These are phyloP conservation scores for Apophysomyces variabilis DNA, from an alignment of 371 early-diverging fungal species.

Conservation along the genomic window DNA sequence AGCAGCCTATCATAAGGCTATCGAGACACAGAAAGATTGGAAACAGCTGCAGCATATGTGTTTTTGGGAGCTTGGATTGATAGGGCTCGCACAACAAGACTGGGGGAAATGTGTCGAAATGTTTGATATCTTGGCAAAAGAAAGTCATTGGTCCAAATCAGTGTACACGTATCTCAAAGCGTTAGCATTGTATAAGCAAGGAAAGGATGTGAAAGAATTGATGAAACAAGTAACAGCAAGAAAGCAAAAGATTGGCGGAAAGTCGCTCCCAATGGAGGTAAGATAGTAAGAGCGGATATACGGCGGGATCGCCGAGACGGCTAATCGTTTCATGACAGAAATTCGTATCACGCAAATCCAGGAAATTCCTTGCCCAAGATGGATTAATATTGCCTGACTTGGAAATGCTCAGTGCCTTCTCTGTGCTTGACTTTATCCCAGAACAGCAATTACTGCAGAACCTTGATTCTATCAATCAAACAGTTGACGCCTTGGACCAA, in stretches of 20 bases:
- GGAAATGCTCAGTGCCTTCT: constrained; percentile 69
- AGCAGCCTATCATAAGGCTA: constrained; percentile 47
- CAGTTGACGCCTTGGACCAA: constrained; percentile 38
- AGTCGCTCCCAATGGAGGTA: constrained; percentile 76
- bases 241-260: constrained; percentile 76
- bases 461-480: constrained; percentile 49
- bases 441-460: constrained; percentile 39
- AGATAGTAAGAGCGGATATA: constrained; percentile 4
- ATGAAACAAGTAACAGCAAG: constrained; percentile 64
- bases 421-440: constrained; percentile 66
- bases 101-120: constrained; percentile 60
- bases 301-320: background rate
- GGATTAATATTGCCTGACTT: constrained; percentile 68
- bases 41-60: constrained; percentile 76
- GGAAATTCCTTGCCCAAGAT: constrained; percentile 66
- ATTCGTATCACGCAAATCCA: constrained; percentile 74
- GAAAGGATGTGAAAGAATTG: constrained; percentile 30
- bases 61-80: constrained; percentile 73
- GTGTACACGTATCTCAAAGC: constrained; percentile 73
- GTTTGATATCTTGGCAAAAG: constrained; percentile 59
- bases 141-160: constrained; percentile 81
- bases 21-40: constrained; percentile 67
- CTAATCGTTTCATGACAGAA: constrained; percentile 45
- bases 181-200: constrained; percentile 48
- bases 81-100: constrained; percentile 49